These are phyloP conservation scores for Rhizophagus prolifer DNA, from an alignment of 192 early-diverging fungal species.

Conservation along the genomic window DNA sequence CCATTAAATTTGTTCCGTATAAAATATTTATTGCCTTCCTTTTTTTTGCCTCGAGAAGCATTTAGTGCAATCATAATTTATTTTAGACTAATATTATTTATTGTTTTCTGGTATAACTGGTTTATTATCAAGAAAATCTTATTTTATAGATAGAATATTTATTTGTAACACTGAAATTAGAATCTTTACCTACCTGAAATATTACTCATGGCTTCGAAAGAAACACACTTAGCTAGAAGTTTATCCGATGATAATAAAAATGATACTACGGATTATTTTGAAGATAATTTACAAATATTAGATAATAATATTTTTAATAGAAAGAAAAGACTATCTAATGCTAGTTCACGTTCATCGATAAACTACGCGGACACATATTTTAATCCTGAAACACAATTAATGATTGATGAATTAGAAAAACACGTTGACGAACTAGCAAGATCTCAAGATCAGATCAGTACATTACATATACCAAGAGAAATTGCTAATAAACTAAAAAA, in stretches of 20 bases:
- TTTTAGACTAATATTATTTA: too few relatives aligned
- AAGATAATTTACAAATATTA: not conserved
- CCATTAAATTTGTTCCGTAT: too few relatives aligned
- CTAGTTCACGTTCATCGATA: not conserved
- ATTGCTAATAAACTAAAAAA: not conserved
- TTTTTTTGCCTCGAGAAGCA: too few relatives aligned
- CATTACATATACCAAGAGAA: not conserved
- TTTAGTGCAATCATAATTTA: too few relatives aligned
- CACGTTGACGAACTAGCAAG: slow-evolving; percentile 1
- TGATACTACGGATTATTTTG: not conserved
- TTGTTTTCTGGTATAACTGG: too few relatives aligned
- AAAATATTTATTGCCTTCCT: too few relatives aligned
- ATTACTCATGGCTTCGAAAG: too few relatives aligned
- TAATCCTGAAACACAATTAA: not conserved
- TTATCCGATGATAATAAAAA: not conserved
- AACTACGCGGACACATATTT: not conserved
- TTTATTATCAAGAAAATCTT: too few relatives aligned
- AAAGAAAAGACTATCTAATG: not conserved
- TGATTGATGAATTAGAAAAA: slow-evolving; percentile 16
- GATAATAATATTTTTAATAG: not conserved
- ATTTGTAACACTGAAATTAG: too few relatives aligned
- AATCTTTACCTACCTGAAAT: too few relatives aligned
- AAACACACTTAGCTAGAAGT: not conserved
- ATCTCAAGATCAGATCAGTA: not conserved
- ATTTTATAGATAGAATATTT: too few relatives aligned